A percentile compares a stretch with the other conserved stretches of the same genome.
These are phyloP conservation scores for Beauveria medogensis DNA, from an alignment of 2,329 filamentous ascomycete genomes.

Conservation along the genomic window DNA sequence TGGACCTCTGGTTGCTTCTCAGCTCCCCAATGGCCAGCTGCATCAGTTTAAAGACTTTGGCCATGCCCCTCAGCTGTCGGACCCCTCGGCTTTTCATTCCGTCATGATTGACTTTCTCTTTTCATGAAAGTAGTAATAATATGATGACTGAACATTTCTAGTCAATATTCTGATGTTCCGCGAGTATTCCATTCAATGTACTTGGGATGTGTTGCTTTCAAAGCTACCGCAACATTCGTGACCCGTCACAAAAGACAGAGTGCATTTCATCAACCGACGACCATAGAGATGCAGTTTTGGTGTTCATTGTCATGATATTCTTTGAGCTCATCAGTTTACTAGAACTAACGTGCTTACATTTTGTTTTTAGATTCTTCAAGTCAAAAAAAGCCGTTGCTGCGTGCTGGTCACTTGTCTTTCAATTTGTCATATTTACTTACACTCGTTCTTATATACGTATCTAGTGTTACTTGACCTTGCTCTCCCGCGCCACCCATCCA, in stretches of 20 bases:
- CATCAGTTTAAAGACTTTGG: conserved; percentile 40
- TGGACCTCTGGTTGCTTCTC: conserved; percentile 34
- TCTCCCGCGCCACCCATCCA: no score
- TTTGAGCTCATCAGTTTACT: no score
- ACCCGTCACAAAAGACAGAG: no score
- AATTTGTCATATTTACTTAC: neutral
- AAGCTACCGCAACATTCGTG: neutral
- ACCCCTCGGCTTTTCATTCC: conserved; percentile 37
- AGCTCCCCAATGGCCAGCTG: conserved; percentile 36
- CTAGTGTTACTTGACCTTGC: neutral
- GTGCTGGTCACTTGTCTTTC: neutral
- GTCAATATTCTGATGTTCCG: neutral
- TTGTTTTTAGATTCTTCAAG: no score
- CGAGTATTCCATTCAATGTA: neutral
- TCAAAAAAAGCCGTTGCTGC: no score
- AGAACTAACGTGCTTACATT: no score
- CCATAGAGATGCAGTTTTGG: no score
- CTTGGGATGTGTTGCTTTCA: no score
- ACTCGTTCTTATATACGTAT: neutral
- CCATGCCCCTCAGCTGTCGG: conserved; percentile 46
- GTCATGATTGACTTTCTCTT: conserved; percentile 37
- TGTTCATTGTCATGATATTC: no score
- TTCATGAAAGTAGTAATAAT: neutral
- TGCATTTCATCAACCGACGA: no score
- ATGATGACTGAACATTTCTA: neutral